A percentile compares a stretch with the other conserved stretches of the same genome.
These are phyloP conservation scores for Circinella minor DNA, from an alignment of 371 early-diverging fungal species.

Conservation along the genomic window DNA sequence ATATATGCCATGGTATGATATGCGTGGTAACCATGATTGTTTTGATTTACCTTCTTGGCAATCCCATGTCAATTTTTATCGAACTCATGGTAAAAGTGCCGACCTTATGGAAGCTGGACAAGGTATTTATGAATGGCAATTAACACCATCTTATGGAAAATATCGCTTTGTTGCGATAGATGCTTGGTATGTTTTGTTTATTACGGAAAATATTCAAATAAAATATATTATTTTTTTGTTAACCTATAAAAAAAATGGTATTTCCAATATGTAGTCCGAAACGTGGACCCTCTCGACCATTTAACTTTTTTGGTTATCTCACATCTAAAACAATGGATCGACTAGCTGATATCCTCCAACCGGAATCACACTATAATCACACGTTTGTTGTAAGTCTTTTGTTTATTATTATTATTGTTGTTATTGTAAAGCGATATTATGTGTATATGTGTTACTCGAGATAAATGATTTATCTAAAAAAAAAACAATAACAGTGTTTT, in stretches of 20 bases:
- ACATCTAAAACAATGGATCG: slow-evolving; percentile 77
- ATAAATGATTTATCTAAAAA: too few relatives aligned
- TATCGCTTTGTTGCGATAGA: slow-evolving; percentile 89
- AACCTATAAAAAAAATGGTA: background rate
- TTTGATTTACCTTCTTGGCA: slow-evolving; percentile 77
- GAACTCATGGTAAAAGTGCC: slow-evolving; percentile 55
- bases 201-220: background rate
- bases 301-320: slow-evolving; percentile 91
- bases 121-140: slow-evolving; percentile 60
- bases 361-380: slow-evolving; percentile 58
- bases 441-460: background rate
- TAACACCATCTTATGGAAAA: slow-evolving; percentile 64
- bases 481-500: background rate
- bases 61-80: slow-evolving; percentile 68
- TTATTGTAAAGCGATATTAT: background rate
- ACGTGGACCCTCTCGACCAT: slow-evolving; percentile 80
- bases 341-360: slow-evolving; percentile 49
- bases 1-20: slow-evolving; percentile 73
- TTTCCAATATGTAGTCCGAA: slow-evolving; percentile 56
- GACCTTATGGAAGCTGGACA: slow-evolving; percentile 53
- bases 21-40: slow-evolving; percentile 88
- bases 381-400: slow-evolving; percentile 61
- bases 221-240: background rate
- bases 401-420: too few relatives aligned
- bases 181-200: slow-evolving; percentile 61